Evolutionary conservation across 2,329 filamentous ascomycete genomes (phyloP).

Genomic region (Neophaeococcomyces mojaviensis): DNA sequence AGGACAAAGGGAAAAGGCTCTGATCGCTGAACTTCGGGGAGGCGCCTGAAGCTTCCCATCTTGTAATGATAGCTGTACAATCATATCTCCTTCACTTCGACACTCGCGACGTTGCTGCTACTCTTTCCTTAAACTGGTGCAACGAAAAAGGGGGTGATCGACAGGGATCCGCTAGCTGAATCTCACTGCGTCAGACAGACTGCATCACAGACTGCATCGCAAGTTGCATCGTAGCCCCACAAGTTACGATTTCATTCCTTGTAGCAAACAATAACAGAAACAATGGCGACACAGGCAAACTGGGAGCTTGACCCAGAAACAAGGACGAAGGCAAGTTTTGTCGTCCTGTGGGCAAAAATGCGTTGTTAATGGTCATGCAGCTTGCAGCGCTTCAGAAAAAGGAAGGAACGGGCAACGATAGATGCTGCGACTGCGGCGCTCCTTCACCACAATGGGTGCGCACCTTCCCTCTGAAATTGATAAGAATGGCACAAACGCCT

Average conservation of each 20-base stretch:
- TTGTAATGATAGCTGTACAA: neutral
- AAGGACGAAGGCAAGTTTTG: slow-evolving; percentile 67
- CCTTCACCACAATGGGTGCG: slow-evolving; percentile 95
- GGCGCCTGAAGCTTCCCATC: neutral
- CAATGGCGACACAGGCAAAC: slow-evolving; percentile 46
- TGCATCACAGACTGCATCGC: too few species aligned
- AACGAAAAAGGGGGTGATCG: too few species aligned
- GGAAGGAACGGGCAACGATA: slow-evolving; percentile 66
- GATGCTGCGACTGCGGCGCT: slow-evolving; percentile 90
- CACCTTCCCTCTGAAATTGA: slow-evolving; percentile 1
- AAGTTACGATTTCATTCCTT: neutral
- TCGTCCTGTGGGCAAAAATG: neutral
- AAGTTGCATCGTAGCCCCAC: slow-evolving; percentile 1
- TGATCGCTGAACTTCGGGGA: slow-evolving; percentile 41
- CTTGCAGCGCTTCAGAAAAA: slow-evolving; percentile 83
- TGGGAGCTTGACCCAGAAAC: slow-evolving; percentile 99
- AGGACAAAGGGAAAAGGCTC: slow-evolving; percentile 50
- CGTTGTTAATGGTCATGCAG: slow-evolving; percentile 38
- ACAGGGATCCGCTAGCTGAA: too few species aligned
- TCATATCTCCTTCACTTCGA: too few species aligned
- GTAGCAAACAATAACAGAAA: slow-evolving; percentile 9
- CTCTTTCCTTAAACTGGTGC: too few species aligned
- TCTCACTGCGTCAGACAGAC: too few species aligned
- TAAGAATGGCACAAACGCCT: too few species aligned
- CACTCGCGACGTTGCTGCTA: too few species aligned